phyloP scores from a whole-genome alignment of 805 yeast genomes.

The Wickerhamomyces silvicola region DNA sequence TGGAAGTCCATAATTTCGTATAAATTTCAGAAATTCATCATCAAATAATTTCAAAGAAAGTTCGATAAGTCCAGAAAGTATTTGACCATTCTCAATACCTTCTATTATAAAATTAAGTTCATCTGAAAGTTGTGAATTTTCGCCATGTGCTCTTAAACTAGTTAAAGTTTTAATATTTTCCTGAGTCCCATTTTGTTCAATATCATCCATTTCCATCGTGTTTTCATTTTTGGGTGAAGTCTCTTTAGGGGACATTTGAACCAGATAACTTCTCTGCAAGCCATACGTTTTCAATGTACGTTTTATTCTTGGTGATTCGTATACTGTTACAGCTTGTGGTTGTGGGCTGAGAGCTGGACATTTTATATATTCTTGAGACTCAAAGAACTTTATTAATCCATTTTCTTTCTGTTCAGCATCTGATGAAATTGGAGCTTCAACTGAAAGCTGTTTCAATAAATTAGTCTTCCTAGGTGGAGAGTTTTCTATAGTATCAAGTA shows the following conservation, averaged over 20 bases:
- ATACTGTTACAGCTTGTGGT: no score
- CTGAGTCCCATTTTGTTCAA: conserved; percentile 5
- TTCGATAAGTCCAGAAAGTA: conserved; percentile 20
- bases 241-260: no score
- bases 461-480: no score
- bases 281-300: conserved; percentile 24
- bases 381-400: conserved; percentile 10
- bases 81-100: conserved; percentile 13
- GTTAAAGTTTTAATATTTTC: conserved; percentile 17
- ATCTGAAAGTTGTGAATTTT: conserved; percentile 26
- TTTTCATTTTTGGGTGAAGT: no score
- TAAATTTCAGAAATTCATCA: conserved; percentile 15
- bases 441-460: conserved; percentile 2
- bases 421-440: conserved; percentile 7
- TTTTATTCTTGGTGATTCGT: conserved; percentile 7
- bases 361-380: conserved; percentile 7
- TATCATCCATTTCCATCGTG: conserved; percentile 7
- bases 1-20: conserved; percentile 12
- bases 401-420: conserved; percentile 4
- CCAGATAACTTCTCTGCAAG: conserved; percentile 19
- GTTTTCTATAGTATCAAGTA: no score
- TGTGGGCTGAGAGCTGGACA: no score
- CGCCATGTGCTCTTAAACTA: conserved; percentile 29
- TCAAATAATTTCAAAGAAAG: conserved; percentile 18
- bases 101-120: conserved; percentile 29